A percentile compares a stretch with the other conserved stretches of the same genome.
Evolutionary conservation across 345 rosid genomes (phyloP).

Genomic region (Brassica rapa): DNA sequence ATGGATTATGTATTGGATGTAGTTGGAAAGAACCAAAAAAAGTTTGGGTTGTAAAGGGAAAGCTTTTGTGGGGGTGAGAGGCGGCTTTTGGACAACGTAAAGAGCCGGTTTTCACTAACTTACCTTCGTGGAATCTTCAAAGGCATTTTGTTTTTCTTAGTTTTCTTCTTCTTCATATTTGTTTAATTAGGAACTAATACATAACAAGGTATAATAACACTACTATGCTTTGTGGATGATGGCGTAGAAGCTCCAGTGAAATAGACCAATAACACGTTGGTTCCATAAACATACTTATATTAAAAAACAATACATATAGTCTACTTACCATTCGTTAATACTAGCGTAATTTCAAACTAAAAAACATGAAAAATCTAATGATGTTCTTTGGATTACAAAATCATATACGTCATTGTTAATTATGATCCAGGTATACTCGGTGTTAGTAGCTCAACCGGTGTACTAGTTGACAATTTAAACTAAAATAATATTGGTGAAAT

Average conservation of each 20-base stretch:
- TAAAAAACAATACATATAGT: too few species aligned
- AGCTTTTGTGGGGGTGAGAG: conserved; percentile 26
- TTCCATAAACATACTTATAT: not conserved
- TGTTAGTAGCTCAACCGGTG: not conserved
- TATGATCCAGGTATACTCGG: not conserved
- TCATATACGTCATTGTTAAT: not conserved
- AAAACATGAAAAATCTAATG: not conserved
- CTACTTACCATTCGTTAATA: not conserved
- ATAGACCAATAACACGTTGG: not conserved
- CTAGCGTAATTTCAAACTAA: not conserved
- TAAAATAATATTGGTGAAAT: not conserved
- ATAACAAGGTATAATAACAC: not conserved
- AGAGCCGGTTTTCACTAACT: conserved; percentile 22
- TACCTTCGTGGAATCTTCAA: conserved; percentile 34
- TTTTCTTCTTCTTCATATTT: conserved; percentile 9
- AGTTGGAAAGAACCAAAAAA: conserved; percentile 27
- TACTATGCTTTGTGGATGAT: conserved; percentile 24
- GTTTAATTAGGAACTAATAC: not conserved
- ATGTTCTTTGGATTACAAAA: not conserved
- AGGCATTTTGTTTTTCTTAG: conserved; percentile 6
- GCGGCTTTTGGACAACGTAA: conserved; percentile 42
- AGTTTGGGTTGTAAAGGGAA: conserved; percentile 5
- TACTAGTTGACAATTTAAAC: not conserved
- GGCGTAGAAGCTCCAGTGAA: conserved; percentile 22
- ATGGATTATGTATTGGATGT: conserved; percentile 10